Evolutionary conservation across 176 grass and related monocot genomes (phyloP), one percentile per base, ranked within the genome.

Genomic region (Cenchrus americanus): DNA sequence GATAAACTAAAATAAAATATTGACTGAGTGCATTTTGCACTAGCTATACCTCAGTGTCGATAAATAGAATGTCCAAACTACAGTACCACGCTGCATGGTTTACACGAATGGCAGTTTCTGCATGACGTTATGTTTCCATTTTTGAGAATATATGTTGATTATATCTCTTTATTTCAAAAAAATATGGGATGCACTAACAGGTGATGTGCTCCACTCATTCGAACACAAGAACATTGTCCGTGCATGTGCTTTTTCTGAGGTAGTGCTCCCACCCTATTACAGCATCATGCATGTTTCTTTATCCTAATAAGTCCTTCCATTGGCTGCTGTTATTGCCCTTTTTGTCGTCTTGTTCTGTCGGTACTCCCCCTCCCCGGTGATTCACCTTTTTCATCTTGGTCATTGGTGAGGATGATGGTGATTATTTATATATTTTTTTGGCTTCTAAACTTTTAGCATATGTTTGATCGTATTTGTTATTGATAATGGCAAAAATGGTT

Each of bases 151-250:
- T 30, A 19, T 37, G 24, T 64, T 82, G 15, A 62, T 58, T 61
- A 61, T 82, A 21, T 42, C 44, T 52, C 63, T 81, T 69, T 63
- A 19, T 70, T 98, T 44, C 89, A 98, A 92, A 78, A 98, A 98
- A 93, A 77, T 98, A 86, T 98, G 95, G 95, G 95, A 98, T 89
- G 95, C 95, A 43, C 76, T 98, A 73, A 88, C 91, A 51, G 95
- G 95, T 19, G 89, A 98, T 72, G 92, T 90, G 86, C 77, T 98
- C 34, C 92, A 98, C 77, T 95, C 95, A 7, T 98, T 98, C 50
- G 95, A 98, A 60, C 95, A 98, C 86, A 98, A 98, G 75, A 92
- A 98, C 73, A 98, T 98, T 82, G 95, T 98, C 37, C 90, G 95
- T 57, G 87, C 95, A 58, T 98, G 95, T 88, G 90, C 95, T 42